A percentile compares a stretch with the other conserved stretches of the same genome.
Conservation (phyloP, 805 yeast genomes). For the Sungouiella blattae region DNA sequence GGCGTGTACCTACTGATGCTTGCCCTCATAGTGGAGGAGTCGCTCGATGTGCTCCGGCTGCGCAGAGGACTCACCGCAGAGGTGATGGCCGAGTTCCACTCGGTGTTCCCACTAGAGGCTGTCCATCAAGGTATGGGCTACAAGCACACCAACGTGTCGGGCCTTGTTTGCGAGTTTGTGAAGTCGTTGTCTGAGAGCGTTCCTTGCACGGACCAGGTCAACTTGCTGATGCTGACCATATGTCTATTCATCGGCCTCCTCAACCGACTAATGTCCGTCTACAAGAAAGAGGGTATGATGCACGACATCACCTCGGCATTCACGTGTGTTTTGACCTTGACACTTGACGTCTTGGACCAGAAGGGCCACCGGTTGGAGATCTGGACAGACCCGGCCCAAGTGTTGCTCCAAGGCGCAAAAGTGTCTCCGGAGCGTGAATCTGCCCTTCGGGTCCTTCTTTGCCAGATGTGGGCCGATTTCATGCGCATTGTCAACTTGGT, state of each 20-base stretch:
- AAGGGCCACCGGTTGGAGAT: slow-evolving; percentile 18
- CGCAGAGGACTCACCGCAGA: slow-evolving; percentile 8
- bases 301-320: no score
- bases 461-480: slow-evolving; percentile 34
- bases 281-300: slow-evolving; percentile 18
- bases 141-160: slow-evolving; percentile 11
- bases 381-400: slow-evolving; percentile 34
- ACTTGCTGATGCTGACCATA: no score
- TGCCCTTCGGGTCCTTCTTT: slow-evolving; percentile 26
- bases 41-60: slow-evolving; percentile 19
- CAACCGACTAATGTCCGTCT: slow-evolving; percentile 15
- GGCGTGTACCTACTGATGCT: slow-evolving; percentile 30
- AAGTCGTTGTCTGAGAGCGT: no score
- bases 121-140: slow-evolving; percentile 14
- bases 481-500: slow-evolving; percentile 29
- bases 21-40: slow-evolving; percentile 30
- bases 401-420: slow-evolving; percentile 15
- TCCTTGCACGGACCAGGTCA: not conserved
- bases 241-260: no score
- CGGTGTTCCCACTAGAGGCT: slow-evolving; percentile 24
- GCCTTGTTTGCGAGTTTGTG: no score
- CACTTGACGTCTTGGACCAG: slow-evolving; percentile 9
- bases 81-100: slow-evolving; percentile 11
- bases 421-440: slow-evolving; percentile 16
- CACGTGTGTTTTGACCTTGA: not conserved